A percentile compares a stretch with the other conserved stretches of the same genome.
phyloP scores from a whole-genome alignment of 2,329 filamentous ascomycete genomes.

The Rhinocladiella mackenziei region DNA sequence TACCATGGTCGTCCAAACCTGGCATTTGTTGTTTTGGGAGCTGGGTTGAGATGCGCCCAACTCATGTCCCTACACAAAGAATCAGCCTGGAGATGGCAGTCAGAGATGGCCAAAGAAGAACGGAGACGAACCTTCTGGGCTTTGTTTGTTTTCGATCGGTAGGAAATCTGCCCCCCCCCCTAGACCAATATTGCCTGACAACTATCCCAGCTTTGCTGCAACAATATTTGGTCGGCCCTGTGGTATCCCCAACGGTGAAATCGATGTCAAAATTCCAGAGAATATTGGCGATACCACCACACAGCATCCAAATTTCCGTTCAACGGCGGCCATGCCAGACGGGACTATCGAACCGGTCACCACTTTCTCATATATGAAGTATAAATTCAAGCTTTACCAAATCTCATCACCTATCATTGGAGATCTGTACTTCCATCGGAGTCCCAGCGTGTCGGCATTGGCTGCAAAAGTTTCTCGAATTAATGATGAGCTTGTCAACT shows the following conservation, averaged over 20 bases:
- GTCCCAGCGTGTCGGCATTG: conserved; percentile 11
- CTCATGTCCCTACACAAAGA: conserved; percentile 19
- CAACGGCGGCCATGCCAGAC: conserved; percentile 19
- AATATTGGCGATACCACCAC: conserved; percentile 20
- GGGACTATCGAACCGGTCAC: conserved; percentile 20
- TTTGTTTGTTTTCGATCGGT: conserved; percentile 20
- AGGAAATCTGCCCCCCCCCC: neutral
- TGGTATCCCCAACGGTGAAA: conserved; percentile 14
- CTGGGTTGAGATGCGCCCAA: conserved; percentile 16
- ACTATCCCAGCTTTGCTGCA: conserved; percentile 12
- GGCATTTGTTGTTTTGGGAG: conserved; percentile 17
- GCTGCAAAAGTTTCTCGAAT: conserved; percentile 17
- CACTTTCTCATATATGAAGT: conserved; percentile 22
- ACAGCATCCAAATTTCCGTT: conserved; percentile 16
- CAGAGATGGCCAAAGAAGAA: conserved; percentile 21
- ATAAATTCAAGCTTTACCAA: conserved; percentile 24
- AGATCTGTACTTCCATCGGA: conserved; percentile 22
- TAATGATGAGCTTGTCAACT: conserved; percentile 15
- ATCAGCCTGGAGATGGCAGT: conserved; percentile 15
- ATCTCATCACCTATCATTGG: conserved; percentile 24
- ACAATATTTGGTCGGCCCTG: conserved; percentile 21
- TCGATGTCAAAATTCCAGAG: conserved; percentile 19
- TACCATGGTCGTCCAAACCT: conserved; percentile 21
- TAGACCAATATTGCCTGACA: neutral
- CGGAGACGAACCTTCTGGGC: conserved; percentile 19